phyloP scores from a whole-genome alignment of 352 stramenopile genomes.

The Pythium scleroteichum region DNA sequence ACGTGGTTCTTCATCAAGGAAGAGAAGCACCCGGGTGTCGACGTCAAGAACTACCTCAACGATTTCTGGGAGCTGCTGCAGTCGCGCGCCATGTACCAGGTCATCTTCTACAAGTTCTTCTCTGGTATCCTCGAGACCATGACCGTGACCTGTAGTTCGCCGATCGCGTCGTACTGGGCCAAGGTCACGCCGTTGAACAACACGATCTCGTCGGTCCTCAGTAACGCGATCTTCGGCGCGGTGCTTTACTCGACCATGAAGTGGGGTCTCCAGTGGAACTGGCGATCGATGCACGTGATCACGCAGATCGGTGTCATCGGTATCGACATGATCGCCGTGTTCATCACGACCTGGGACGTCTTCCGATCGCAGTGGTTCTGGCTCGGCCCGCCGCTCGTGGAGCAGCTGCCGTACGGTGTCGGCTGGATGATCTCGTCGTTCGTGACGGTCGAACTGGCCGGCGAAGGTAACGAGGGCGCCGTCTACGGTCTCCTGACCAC shows the following conservation, averaged over 20 bases:
- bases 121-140: constrained; percentile 3
- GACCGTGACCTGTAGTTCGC: background rate
- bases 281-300: constrained; percentile 37
- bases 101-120: constrained; percentile 9
- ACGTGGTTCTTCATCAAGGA: constrained; percentile 31
- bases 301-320: constrained; percentile 34
- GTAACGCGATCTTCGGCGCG: constrained; percentile 35
- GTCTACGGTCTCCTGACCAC: constrained; percentile 52
- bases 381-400: constrained; percentile 34
- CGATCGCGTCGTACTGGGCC: constrained; percentile 25
- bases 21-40: constrained; percentile 14
- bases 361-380: constrained; percentile 14
- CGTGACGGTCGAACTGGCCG: constrained; percentile 39
- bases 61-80: constrained; percentile 23
- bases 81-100: constrained; percentile 21
- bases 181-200: constrained; percentile 43
- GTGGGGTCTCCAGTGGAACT: constrained; percentile 52
- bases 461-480: constrained; percentile 49
- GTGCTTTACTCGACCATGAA: constrained; percentile 40
- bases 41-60: constrained; percentile 20
- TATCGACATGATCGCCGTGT: constrained; percentile 35
- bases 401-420: constrained; percentile 37
- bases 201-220: constrained; percentile 37
- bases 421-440: constrained; percentile 42
- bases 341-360: constrained; percentile 45